Evolutionary conservation across 1,284 basidiomycete genomes (phyloP).

Genomic region (Vanrija humicola): DNA sequence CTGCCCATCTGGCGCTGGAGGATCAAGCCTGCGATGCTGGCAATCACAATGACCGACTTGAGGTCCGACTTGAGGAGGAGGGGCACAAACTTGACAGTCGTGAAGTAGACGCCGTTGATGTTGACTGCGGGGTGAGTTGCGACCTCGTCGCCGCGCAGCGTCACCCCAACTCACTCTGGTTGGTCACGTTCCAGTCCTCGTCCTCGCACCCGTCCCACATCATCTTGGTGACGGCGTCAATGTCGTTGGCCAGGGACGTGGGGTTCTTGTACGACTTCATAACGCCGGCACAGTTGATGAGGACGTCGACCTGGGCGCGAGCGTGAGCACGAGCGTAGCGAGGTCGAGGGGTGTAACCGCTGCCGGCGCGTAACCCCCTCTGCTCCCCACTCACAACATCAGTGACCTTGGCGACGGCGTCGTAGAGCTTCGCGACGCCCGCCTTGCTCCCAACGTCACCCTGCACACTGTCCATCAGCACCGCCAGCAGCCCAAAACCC

Average conservation of each 20-base stretch:
- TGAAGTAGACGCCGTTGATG: constrained; percentile 43
- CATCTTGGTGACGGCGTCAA: constrained; percentile 34
- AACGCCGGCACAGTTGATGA: constrained; percentile 45
- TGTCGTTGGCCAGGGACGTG: constrained; percentile 32
- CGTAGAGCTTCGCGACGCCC: constrained; percentile 33
- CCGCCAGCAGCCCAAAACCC: background rate
- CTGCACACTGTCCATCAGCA: constrained; percentile 28
- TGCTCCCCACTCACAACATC: constrained; percentile 8
- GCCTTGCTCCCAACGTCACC: constrained; percentile 46
- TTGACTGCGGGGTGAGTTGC: constrained; percentile 19
- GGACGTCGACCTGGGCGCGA: constrained; percentile 31
- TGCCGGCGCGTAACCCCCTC: background rate
- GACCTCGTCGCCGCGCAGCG: background rate
- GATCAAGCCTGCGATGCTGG: constrained; percentile 41
- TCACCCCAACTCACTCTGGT: constrained; percentile 13
- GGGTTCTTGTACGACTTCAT: constrained; percentile 27
- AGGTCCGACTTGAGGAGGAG: constrained; percentile 38
- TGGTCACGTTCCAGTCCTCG: constrained; percentile 29
- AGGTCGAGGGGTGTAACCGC: background rate
- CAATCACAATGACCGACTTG: constrained; percentile 42
- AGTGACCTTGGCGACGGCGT: constrained; percentile 26
- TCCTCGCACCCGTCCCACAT: constrained; percentile 38
- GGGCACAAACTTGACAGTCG: constrained; percentile 40
- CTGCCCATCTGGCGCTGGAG: constrained; percentile 33
- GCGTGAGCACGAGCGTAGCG: background rate